Base-by-base conservation (phyloP, 2,329 filamentous ascomycete genomes). In the Aspergillus novoparasiticus region DNA sequence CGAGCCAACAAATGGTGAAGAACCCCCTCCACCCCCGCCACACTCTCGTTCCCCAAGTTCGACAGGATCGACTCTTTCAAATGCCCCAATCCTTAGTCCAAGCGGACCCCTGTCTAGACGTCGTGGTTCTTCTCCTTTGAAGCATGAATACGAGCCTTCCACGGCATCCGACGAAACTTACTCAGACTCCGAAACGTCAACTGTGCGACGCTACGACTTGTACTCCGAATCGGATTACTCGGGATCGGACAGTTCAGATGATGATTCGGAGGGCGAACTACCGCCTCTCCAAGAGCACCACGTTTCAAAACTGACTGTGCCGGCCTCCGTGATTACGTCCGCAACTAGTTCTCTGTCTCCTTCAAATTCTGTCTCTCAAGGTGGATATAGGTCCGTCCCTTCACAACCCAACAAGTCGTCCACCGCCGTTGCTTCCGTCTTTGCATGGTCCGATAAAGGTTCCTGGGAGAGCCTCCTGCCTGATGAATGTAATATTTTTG, bases 91-190 rank as follows among this genome's bases (percentile, higher is more conserved):
- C 75, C 68, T 88, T 76, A 73, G 82, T 73, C 72, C 89, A 81
- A 70, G 76, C 69, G 69, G 78, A 61, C 71, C 80, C 66, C 74
- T 79, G 74, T 71, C 83, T 76, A 76, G 90, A 73, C 87, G 94
- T 51, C 88, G 93, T 21, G 90, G 89, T 1, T 98, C 95, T 0
- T 99, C 95, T 1, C 95, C 95, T 0, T 83, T 99, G 57, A 99
- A 99, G 80, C 94, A 98, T 74, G 94, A 99, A 79, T 99, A 97
- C 72, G 90, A 94, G 66, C 94, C 94, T 16, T 98, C 95, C 19
- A 88, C 87, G 8, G 87, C 86, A 53, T 89, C 88, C 0, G 86
- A 87, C 0, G 86, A 87, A 48, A 87, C 87, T 8, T 84, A 84
- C 10, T 84, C 82, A 1, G 74, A 87, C 60, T 88, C 85, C 53